A percentile compares a stretch with the other conserved stretches of the same genome.
Evolutionary conservation across 805 yeast genomes (phyloP).

Genomic region (Candida insectalens): DNA sequence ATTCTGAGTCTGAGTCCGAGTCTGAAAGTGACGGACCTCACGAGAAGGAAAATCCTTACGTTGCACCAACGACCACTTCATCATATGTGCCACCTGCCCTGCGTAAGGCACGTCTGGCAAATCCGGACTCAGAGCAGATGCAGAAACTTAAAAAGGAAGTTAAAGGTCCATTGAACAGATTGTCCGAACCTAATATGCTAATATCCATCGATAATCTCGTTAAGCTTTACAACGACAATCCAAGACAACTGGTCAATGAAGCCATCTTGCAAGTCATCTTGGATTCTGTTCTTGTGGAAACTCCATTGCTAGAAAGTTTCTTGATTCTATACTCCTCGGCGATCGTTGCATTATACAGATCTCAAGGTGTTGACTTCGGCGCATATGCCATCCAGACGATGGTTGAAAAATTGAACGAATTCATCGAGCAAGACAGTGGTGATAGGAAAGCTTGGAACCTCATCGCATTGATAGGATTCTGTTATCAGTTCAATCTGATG

Average conservation of each 20-base stretch:
- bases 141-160: slow-evolving; percentile 47
- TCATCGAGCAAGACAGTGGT: slow-evolving; percentile 20
- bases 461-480: slow-evolving; percentile 63
- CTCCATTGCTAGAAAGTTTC: slow-evolving; percentile 67
- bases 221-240: slow-evolving; percentile 48
- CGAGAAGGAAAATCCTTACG: slow-evolving; percentile 64
- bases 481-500: slow-evolving; percentile 69
- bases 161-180: slow-evolving; percentile 76
- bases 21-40: slow-evolving; percentile 22
- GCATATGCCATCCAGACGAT: slow-evolving; percentile 73
- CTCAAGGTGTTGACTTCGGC: slow-evolving; percentile 84
- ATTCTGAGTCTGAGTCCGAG: slow-evolving; percentile 12
- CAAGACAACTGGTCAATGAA: slow-evolving; percentile 75
- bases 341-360: slow-evolving; percentile 61
- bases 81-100: slow-evolving; percentile 82
- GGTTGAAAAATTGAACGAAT: slow-evolving; percentile 57
- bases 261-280: slow-evolving; percentile 52
- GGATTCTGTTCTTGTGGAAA: slow-evolving; percentile 54
- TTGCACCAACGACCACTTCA: slow-evolving; percentile 36
- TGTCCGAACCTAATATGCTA: slow-evolving; percentile 79
- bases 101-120: slow-evolving; percentile 39
- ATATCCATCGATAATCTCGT: slow-evolving; percentile 63
- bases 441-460: slow-evolving; percentile 38
- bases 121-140: slow-evolving; percentile 31
- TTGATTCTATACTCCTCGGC: slow-evolving; percentile 72